Base-by-base conservation (phyloP, 2,329 filamentous ascomycete genomes). In the Sclerotinia nivalis region DNA sequence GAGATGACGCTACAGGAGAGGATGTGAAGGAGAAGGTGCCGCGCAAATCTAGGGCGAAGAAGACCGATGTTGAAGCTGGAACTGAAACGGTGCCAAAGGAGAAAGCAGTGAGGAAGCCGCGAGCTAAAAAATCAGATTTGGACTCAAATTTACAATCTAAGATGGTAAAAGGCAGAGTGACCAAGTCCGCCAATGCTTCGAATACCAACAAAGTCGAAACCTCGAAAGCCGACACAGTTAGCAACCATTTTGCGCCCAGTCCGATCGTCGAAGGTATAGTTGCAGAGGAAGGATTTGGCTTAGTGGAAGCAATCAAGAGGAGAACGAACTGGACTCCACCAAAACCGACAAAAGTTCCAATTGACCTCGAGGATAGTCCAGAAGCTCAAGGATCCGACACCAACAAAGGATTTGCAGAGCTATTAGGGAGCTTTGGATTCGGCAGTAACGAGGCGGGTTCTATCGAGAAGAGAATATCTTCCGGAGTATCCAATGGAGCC, bases 251-350 rank as follows among this genome's bases (percentile, higher is more conserved):
- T 54, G 28, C 40, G 45, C n/a, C 37, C 8, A 43, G 47, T 34
- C 50, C 50, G 6, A 22, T 40, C 8, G 28, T 47, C 18, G 54
- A 71, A 59, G 50, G 66, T 22, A 22, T 40, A 18, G 50, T 64
- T 40, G 62, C 43, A 56, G 73, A 72, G 6, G n/a, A 71, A 13
- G 72, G 73, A 40, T 71, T 54, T 64, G 75, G 74, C 13, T 69
- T 79, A 22, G 70, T 71, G 6, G 73, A 75, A 59, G 91, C 90
- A 10, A 77, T 85, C 37, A 82, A 80, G 59, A 83, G 91, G 71
- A 84, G 88, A 71, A 76, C 80, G 20, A 84, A 89, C 70, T 93
- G 91, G 91, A 93, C 91, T 0, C 91, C 90, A 2, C 85, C 88
- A 5, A 83, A 82, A 60, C 76, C 82, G 47, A 82, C 82, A 55